Evolutionary conservation across 2,329 filamentous ascomycete species (phyloP).

Genomic region (Penicillium sp.): DNA sequence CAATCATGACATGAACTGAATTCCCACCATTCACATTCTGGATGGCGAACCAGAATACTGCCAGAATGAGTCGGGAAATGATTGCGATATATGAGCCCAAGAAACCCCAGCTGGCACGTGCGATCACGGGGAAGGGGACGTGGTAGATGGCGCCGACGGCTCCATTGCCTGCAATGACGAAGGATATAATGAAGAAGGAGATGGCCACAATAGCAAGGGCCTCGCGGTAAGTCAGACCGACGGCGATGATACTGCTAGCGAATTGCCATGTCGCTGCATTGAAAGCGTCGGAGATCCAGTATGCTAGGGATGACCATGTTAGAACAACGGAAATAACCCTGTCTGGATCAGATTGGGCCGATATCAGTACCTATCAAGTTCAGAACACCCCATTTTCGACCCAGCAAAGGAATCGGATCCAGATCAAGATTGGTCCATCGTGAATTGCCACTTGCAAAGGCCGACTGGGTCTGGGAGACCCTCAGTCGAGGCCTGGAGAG

Average conservation of each 20-base stretch:
- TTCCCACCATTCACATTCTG: conserved; percentile 69
- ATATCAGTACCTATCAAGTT: conserved; percentile 47
- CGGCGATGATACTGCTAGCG: conserved; percentile 55
- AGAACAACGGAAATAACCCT: not conserved
- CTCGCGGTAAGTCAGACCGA: conserved; percentile 63
- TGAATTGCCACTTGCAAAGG: conserved; percentile 53
- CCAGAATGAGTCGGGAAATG: conserved; percentile 60
- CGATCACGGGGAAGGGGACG: conserved; percentile 62
- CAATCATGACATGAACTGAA: conserved; percentile 58
- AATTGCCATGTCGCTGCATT: conserved; percentile 63
- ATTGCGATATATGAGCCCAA: conserved; percentile 63
- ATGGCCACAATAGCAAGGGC: conserved; percentile 56
- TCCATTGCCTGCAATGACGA: conserved; percentile 67
- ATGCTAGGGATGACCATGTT: conserved; percentile 41
- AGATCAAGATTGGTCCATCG: conserved; percentile 58
- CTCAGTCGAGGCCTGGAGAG: conserved; percentile 50
- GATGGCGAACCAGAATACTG: conserved; percentile 69
- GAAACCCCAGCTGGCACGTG: conserved; percentile 63
- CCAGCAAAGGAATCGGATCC: conserved; percentile 54
- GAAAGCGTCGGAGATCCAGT: conserved; percentile 61
- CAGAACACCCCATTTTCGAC: conserved; percentile 54
- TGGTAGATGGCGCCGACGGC: conserved; percentile 60
- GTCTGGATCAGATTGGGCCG: not conserved
- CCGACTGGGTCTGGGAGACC: conserved; percentile 54
- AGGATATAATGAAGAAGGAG: conserved; percentile 59